phyloP scores from a whole-genome alignment of 495 filamentous ascomycete genomes.

The Neurospora sp. region DNA sequence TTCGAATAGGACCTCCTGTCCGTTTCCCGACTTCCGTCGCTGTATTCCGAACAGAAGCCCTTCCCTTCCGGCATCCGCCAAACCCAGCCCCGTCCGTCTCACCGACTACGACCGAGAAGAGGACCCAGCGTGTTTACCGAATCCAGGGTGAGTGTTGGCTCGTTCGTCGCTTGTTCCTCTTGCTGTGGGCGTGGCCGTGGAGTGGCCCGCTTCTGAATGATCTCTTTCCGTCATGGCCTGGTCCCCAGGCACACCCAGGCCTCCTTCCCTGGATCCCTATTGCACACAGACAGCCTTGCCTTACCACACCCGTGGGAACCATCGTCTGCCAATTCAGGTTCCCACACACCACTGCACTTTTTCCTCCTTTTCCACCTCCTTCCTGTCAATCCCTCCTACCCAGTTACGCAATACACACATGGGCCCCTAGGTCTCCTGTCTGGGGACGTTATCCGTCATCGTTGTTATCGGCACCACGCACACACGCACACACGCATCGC shows the following conservation, averaged over 20 bases:
- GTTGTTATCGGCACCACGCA: not conserved
- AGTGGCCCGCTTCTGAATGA: not conserved
- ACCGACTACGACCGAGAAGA: not conserved
- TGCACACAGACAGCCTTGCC: not conserved
- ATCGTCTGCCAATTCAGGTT: not conserved
- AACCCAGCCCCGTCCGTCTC: not conserved
- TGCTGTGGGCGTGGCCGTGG: not conserved
- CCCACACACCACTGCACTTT: not conserved
- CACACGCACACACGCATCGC: not conserved
- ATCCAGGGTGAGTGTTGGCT: not conserved
- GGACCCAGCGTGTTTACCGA: not conserved
- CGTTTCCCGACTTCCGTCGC: not conserved
- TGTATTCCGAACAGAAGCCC: not conserved
- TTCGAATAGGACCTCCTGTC: not conserved
- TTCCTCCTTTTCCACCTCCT: not conserved
- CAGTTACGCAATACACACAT: conserved; percentile 1
- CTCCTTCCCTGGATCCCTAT: not conserved
- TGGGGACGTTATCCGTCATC: not conserved
- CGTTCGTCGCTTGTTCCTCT: not conserved
- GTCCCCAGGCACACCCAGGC: not conserved
- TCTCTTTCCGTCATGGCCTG: not conserved
- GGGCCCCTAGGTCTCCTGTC: not conserved
- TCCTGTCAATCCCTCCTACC: not conserved
- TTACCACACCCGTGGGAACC: not conserved
- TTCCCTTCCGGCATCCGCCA: not conserved